These are phyloP conservation scores for Penicillium antarcticum DNA, from an alignment of 495 filamentous ascomycete genomes.

Conservation along the genomic window DNA sequence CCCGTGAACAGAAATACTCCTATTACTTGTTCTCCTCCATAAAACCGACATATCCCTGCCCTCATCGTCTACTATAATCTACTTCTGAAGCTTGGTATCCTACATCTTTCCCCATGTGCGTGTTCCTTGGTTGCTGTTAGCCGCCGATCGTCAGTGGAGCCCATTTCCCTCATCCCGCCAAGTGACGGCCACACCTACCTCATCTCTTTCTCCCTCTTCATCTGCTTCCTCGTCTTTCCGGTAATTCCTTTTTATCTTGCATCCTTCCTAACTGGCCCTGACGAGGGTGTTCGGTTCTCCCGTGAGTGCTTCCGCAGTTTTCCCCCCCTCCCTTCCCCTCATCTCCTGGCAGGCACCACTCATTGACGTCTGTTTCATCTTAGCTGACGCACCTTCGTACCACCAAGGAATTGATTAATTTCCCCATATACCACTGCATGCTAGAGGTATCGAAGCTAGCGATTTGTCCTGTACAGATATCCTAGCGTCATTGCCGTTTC, in stretches of 20 bases:
- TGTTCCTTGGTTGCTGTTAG: constrained; percentile 30
- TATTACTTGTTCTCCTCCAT: neutral
- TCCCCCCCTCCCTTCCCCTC: constrained; percentile 11
- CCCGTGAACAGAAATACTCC: too few relatives aligned
- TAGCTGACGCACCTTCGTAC: constrained; percentile 16
- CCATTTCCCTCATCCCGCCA: constrained; percentile 33
- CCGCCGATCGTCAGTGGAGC: constrained; percentile 45
- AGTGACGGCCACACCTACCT: constrained; percentile 33
- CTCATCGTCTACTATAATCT: neutral
- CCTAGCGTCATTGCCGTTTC: constrained; percentile 14
- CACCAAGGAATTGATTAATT: constrained; percentile 5
- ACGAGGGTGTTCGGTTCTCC: constrained; percentile 7
- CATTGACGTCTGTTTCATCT: constrained; percentile 17
- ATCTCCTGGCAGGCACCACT: constrained; percentile 26
- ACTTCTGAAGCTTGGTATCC: neutral
- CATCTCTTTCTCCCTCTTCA: constrained; percentile 18
- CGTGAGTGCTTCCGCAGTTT: constrained; percentile 14
- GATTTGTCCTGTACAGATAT: constrained; percentile 18
- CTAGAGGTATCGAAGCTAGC: constrained; percentile 13
- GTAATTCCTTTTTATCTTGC: constrained; percentile 7
- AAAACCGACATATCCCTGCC: neutral
- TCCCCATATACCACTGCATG: constrained; percentile 15
- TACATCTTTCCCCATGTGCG: constrained; percentile 6
- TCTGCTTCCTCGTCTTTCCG: constrained; percentile 11
- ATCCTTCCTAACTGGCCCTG: constrained; percentile 9